phyloP scores from a whole-genome alignment of 2,329 filamentous ascomycete genomes.

The Zelopaecilomyces penicillatus region DNA sequence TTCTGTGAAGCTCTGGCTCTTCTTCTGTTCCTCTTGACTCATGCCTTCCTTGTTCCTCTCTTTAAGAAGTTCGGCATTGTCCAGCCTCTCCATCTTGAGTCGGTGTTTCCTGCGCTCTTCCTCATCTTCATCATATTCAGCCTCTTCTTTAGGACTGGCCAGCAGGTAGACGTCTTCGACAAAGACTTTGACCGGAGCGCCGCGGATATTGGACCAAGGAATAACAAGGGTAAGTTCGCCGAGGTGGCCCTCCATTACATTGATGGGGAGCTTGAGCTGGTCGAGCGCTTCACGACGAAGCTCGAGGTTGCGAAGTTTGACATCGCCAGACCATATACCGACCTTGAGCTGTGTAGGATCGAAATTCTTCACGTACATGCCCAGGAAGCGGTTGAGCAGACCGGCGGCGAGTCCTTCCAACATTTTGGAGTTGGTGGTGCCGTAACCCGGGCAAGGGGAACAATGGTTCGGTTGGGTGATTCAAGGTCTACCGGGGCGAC shows the following conservation, averaged over 20 bases:
- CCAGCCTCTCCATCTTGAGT: constrained; percentile 98
- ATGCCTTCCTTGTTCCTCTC: constrained; percentile 88
- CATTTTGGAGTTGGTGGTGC: constrained; percentile 59
- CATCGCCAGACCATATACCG: constrained; percentile 97
- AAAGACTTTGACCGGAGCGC: constrained; percentile 86
- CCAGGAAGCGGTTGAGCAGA: constrained; percentile 96
- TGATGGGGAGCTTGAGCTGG: constrained; percentile 91
- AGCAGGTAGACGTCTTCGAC: constrained; percentile 96
- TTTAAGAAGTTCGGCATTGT: constrained; percentile 90
- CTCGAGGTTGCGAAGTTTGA: constrained; percentile 88
- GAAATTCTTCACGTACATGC: constrained; percentile 99
- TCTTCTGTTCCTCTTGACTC: constrained; percentile 90
- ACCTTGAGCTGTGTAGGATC: constrained; percentile 97
- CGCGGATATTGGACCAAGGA: constrained; percentile 93
- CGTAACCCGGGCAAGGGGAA: constrained; percentile 64
- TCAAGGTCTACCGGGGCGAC: constrained; percentile 9
- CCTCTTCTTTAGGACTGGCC: constrained; percentile 90
- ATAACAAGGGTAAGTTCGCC: constrained; percentile 87
- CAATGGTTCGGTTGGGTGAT: constrained; percentile 9
- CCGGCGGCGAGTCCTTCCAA: constrained; percentile 95
- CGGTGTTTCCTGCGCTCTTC: constrained; percentile 78
- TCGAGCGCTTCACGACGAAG: constrained; percentile 91
- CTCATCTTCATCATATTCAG: constrained; percentile 86
- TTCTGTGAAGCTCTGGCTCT: constrained; percentile 95
- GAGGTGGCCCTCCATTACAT: constrained; percentile 91